Base-by-base conservation (phyloP, 306 rosid genomes). In the Arachis hypogaea region DNA sequence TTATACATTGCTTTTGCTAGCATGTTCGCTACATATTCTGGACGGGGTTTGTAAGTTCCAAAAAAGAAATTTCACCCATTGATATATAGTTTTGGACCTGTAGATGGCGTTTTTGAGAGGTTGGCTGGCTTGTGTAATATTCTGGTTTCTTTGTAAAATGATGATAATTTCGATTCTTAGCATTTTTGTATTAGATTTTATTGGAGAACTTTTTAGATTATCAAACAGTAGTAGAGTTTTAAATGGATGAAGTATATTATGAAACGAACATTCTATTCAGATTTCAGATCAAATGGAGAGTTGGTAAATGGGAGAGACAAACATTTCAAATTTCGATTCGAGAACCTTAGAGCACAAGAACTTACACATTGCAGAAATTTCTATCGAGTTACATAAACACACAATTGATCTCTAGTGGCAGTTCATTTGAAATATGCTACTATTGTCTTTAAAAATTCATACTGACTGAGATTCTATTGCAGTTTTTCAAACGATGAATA, bases 21-120 rank as follows among this genome's bases (percentile, higher is more conserved):
- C 68, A 11, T 72, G 71, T 75, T 85, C 79, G 63, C 66, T 80
- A 83, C 75, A 77, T 47, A 71, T 71, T 51, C 68, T 62, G 72
- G 69, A 68, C 47, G 11, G 78, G 68, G 36, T 72, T 68, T 68
- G 66, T 79, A 71, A 68, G 52, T 62, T 65, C n/a, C 1, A 5
- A 11, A 10, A 67, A 14, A 67, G 59, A 57, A 38, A 40, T 45
- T 55, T 54, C 41, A 66, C 69, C 49, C 65, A 46, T 59, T 60
- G 76, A 42, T 63, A 7, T 44, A 52, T 65, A 59, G 73, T 52
- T 70, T 56, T 70, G 71, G 63, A 69, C 22, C 30, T 74, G 75
- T 74, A 73, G 72, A 63, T 72, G 9, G 49, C 44, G 16, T 78
- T 69, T 69, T 71, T 47, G 77, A 18, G 66, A 69, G 63, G 72